Evolutionary conservation across 257 asterid genomes (phyloP), one percentile per base, ranked within the genome.

Genomic region (Penstemon newberryi): DNA sequence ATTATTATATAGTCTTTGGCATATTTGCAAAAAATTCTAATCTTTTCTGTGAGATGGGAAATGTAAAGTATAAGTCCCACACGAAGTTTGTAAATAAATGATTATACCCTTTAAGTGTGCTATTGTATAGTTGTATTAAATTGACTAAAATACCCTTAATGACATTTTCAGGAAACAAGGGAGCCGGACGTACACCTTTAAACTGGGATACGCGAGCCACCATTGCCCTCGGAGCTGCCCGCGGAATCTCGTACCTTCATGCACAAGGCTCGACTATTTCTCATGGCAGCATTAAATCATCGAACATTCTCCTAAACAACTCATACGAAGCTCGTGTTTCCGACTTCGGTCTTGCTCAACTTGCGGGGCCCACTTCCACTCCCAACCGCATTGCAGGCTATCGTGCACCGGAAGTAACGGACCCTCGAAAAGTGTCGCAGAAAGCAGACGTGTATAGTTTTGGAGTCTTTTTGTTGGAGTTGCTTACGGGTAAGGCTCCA

Each of bases 251-350:
- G 0, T 77, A 81, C 82, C 82, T 86, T 42, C 91, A 86, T 55
- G 81, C 87, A 18, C 85, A 73, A 49, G 85, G 87, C 70, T 18
- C 87, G 6, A 62, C 78, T 0, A 25, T 75, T 7, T 79, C 91
- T 72, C 91, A 86, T 41, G 89, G 91, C 78, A 86, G 80, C 81
- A 73, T 86, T 6, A 86, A 86, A 65, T 86, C 91, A 39, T 86
- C 91, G 3, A 86, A 86, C 66, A 71, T 86, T 43, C 89, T 86
- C 77, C 89, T 86, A 41, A 86, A 87, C 3, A 73, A 75, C 59
- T 78, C 85, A 5, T 83, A 79, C 53, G 82, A 79, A 15, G 74
- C 89, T 5, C 83, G 89, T 33, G 84, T 86, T 8, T 86, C 89
- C 8, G 91, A 86, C 67, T 86, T 81, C 6, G 86, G 87, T 3